phyloP scores from a whole-genome alignment of 177 flowering plant species.

The Telopea speciosissima region DNA sequence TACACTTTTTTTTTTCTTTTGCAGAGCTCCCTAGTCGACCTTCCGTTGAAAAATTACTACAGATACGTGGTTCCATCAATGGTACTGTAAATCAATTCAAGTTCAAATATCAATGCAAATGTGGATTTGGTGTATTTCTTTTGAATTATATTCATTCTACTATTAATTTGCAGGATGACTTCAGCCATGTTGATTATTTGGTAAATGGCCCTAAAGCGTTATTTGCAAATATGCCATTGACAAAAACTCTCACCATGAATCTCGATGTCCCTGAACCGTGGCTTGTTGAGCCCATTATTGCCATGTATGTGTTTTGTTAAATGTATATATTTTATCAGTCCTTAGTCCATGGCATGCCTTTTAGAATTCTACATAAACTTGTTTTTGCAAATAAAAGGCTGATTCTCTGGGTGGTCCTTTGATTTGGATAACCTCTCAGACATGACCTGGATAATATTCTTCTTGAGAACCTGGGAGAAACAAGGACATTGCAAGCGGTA shows the following conservation, averaged over 20 bases:
- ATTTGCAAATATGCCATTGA: constrained; percentile 93
- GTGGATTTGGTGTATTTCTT: not conserved
- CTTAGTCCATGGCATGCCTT: not conserved
- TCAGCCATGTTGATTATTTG: constrained; percentile 54
- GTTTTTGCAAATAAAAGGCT: not conserved
- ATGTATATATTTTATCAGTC: not conserved
- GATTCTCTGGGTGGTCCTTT: not conserved
- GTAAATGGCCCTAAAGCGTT: constrained; percentile 91
- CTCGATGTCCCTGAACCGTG: constrained; percentile 99
- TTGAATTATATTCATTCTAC: constrained; percentile 10
- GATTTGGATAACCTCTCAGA: constrained; percentile 33
- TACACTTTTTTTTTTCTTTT: constrained; percentile 9
- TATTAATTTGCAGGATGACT: constrained; percentile 73
- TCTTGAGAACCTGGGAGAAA: constrained; percentile 91
- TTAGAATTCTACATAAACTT: not conserved
- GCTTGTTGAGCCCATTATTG: constrained; percentile 96
- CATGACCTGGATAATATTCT: constrained; percentile 97
- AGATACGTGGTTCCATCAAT: constrained; percentile 82
- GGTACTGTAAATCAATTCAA: constrained; percentile 35
- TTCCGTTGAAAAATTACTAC: constrained; percentile 96
- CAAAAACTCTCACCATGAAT: constrained; percentile 98
- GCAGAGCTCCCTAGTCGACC: constrained; percentile 95
- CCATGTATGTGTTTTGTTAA: constrained; percentile 58
- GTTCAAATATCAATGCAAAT: not conserved
- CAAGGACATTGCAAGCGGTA: constrained; percentile 84